Conservation (phyloP, 495 filamentous ascomycete genomes). For the Monascus purpureus region DNA sequence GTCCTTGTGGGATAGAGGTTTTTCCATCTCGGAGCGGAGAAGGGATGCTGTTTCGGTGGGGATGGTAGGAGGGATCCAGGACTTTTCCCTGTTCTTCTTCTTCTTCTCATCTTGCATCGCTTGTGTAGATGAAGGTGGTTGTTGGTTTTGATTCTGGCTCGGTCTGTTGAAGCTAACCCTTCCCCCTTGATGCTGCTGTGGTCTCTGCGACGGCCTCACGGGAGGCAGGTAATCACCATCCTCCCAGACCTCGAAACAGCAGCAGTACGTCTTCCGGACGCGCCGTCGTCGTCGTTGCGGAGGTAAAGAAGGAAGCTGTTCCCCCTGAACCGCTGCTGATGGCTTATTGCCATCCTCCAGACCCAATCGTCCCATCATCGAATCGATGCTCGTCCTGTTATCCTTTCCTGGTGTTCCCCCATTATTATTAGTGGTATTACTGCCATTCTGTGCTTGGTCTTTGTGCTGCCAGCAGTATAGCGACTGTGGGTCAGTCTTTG, state of each 20-base stretch:
- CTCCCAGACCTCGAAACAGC: constrained; percentile 23
- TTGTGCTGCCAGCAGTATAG: constrained; percentile 92
- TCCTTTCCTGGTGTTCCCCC: constrained; percentile 21
- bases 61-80: constrained; percentile 47
- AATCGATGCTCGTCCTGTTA: constrained; percentile 66
- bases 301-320: constrained; percentile 2
- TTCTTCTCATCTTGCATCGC: not conserved
- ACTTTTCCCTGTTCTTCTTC: constrained; percentile 4
- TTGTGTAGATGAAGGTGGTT: constrained; percentile 1
- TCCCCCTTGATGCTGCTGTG: not conserved
- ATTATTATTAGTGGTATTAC: constrained; percentile 4
- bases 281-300: constrained; percentile 9
- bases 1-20: constrained; percentile 64
- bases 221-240: constrained; percentile 5
- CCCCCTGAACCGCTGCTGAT: constrained; percentile 4
- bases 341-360: constrained; percentile 45
- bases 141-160: not conserved
- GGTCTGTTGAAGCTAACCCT: too few species aligned
- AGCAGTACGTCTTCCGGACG: constrained; percentile 14
- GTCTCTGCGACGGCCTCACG: constrained; percentile 2
- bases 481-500: constrained; percentile 29
- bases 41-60: constrained; percentile 49
- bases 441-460: constrained; percentile 50
- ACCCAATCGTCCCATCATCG: constrained; percentile 63
- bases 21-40: constrained; percentile 62